These are phyloP conservation scores for Chrysoporthe austroafricana DNA, from an alignment of 2,329 filamentous ascomycete species.

Conservation along the genomic window DNA sequence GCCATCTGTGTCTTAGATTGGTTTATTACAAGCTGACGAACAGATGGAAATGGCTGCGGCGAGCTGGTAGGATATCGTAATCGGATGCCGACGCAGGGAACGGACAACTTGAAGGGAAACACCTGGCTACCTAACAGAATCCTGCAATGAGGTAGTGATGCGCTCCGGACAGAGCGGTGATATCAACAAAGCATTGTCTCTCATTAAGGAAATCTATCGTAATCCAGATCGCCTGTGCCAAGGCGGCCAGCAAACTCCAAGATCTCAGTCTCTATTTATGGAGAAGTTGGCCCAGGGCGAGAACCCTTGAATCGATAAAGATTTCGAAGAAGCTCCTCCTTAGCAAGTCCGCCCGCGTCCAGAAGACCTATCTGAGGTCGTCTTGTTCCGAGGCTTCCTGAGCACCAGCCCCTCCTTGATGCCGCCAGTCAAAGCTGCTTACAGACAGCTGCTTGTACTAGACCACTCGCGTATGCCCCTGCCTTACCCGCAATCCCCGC, in stretches of 20 bases:
- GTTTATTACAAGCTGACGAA: too few relatives aligned
- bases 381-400: conserved; percentile 8
- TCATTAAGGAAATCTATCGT: conserved; percentile 31
- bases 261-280: conserved; percentile 27
- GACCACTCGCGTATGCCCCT: background rate
- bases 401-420: background rate
- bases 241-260: conserved; percentile 30
- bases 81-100: background rate
- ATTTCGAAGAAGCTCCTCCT: conserved; percentile 12
- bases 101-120: background rate
- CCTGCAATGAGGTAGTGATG: background rate
- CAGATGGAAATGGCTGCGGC: too few relatives aligned
- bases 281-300: conserved; percentile 17
- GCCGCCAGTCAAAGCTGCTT: conserved; percentile 1
- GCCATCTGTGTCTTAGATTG: too few relatives aligned
- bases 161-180: background rate
- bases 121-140: background rate
- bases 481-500: conserved; percentile 5
- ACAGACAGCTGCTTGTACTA: conserved; percentile 14
- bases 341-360: conserved; percentile 13
- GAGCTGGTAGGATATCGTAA: too few relatives aligned
- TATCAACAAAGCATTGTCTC: conserved; percentile 20
- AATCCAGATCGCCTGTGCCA: conserved; percentile 30
- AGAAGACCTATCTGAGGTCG: conserved; percentile 18
- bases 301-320: conserved; percentile 14